phyloP scores from a whole-genome alignment of 2,329 filamentous ascomycete species.

The Hypoxylon sp. region DNA sequence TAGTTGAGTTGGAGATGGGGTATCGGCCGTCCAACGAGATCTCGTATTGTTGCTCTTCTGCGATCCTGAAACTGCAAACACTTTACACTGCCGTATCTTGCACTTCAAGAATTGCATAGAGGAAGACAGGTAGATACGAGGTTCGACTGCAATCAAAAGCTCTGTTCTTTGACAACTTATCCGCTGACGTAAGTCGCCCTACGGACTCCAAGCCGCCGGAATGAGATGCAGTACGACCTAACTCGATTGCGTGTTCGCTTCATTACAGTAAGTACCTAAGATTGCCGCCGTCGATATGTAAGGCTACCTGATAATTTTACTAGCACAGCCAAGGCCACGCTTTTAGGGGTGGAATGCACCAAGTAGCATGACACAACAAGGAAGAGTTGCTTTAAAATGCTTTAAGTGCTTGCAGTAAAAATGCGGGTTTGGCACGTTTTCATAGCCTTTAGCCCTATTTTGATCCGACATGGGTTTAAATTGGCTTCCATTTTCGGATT shows the following conservation, averaged over 20 bases:
- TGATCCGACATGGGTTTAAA: conserved; percentile 42
- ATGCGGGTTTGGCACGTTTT: conserved; percentile 42
- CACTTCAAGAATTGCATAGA: conserved; percentile 5
- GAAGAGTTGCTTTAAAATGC: conserved; percentile 34
- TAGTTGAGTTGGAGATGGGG: conserved; percentile 20
- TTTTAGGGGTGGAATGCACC: neutral
- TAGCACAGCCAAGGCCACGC: conserved; percentile 15
- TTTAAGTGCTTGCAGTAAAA: conserved; percentile 44
- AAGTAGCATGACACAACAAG: conserved; percentile 12
- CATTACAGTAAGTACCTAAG: neutral
- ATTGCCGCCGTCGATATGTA: conserved; percentile 9
- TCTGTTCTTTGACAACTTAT: conserved; percentile 6
- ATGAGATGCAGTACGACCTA: conserved; percentile 4
- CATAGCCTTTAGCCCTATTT: conserved; percentile 22
- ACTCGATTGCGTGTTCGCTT: conserved; percentile 8
- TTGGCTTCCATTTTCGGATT: conserved; percentile 37
- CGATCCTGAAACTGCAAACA: neutral
- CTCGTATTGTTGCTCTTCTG: conserved; percentile 35
- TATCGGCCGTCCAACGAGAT: conserved; percentile 17
- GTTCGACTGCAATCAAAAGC: conserved; percentile 3
- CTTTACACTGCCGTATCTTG: conserved; percentile 7
- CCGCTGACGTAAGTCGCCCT: neutral
- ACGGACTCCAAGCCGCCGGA: neutral
- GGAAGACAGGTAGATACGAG: conserved; percentile 21
- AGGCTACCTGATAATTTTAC: neutral